Evolutionary conservation across 2,329 filamentous ascomycete species (phyloP).

Genomic region (Penicillium paneum): DNA sequence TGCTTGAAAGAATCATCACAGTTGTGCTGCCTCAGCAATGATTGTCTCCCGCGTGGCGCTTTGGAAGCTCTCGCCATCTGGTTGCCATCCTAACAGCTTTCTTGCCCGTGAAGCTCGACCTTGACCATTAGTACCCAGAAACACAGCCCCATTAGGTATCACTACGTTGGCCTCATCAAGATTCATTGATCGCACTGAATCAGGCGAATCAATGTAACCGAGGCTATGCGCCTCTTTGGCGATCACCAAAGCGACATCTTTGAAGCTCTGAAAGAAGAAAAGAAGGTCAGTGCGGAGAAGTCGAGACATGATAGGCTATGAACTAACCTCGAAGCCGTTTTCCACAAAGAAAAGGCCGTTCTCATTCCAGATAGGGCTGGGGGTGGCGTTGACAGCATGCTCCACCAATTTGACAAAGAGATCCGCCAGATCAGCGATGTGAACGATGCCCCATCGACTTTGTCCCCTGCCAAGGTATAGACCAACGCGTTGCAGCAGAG

Average conservation of each 20-base stretch:
- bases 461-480: slow-evolving; percentile 56
- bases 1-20: neutral
- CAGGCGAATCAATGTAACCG: slow-evolving; percentile 2
- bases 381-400: slow-evolving; percentile 34
- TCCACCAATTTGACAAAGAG: slow-evolving; percentile 53
- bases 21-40: neutral
- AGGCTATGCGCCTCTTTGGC: slow-evolving; percentile 3
- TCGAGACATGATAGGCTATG: too few species aligned
- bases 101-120: slow-evolving; percentile 1
- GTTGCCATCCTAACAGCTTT: neutral
- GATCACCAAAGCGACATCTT: neutral
- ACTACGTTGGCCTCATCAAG: slow-evolving; percentile 3
- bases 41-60: neutral
- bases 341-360: slow-evolving; percentile 18
- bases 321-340: slow-evolving; percentile 6
- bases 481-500: slow-evolving; percentile 48
- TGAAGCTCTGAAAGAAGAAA: slow-evolving; percentile 1
- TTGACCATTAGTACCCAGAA: slow-evolving; percentile 4
- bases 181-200: slow-evolving; percentile 1
- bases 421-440: slow-evolving; percentile 56
- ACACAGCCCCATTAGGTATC: neutral
- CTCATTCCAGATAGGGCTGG: slow-evolving; percentile 14
- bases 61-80: neutral
- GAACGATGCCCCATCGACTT: slow-evolving; percentile 58
- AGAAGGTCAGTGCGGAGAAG: neutral